These are phyloP conservation scores for Apium graveolens DNA, from an alignment of 129 eudicot genomes.

Conservation along the genomic window DNA sequence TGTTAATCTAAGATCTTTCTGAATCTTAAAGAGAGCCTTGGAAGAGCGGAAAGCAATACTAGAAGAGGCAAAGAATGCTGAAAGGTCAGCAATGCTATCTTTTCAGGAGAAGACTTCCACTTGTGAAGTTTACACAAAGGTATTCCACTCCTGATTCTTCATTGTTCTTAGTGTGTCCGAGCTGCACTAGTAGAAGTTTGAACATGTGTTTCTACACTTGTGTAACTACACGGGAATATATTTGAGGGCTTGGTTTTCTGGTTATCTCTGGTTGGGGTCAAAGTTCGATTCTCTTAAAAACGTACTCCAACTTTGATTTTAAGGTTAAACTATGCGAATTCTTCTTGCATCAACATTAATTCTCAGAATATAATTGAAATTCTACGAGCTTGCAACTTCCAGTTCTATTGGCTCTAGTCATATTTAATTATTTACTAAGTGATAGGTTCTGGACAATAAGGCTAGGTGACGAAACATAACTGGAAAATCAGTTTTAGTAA, in stretches of 20 bases:
- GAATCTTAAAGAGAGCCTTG: conserved; percentile 48
- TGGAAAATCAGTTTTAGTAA: not conserved
- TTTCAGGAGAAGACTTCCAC: conserved; percentile 63
- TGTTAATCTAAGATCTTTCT: conserved; percentile 18
- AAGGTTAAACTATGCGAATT: not conserved
- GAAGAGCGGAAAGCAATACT: conserved; percentile 64
- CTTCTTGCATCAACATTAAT: not conserved
- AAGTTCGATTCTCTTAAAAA: not conserved
- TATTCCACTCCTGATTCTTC: conserved; percentile 8
- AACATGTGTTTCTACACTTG: not conserved
- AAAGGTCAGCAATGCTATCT: conserved; percentile 58
- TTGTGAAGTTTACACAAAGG: conserved; percentile 78
- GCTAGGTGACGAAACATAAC: not conserved
- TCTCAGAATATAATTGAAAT: not conserved
- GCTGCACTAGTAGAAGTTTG: conserved; percentile 1
- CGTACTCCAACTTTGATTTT: not conserved
- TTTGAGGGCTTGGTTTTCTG: not conserved
- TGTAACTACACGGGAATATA: not conserved
- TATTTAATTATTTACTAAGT: not conserved
- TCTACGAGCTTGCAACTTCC: not conserved
- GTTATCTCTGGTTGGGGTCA: not conserved
- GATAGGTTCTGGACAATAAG: not conserved
- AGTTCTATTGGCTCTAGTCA: not conserved
- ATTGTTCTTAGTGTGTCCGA: not conserved
- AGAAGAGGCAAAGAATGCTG: conserved; percentile 70